Percentiles rank a stretch among this genome's conserved stretches.
These are phyloP conservation scores for Cetraspora pellucida DNA, from an alignment of 192 early-diverging fungal species.

Conservation along the genomic window DNA sequence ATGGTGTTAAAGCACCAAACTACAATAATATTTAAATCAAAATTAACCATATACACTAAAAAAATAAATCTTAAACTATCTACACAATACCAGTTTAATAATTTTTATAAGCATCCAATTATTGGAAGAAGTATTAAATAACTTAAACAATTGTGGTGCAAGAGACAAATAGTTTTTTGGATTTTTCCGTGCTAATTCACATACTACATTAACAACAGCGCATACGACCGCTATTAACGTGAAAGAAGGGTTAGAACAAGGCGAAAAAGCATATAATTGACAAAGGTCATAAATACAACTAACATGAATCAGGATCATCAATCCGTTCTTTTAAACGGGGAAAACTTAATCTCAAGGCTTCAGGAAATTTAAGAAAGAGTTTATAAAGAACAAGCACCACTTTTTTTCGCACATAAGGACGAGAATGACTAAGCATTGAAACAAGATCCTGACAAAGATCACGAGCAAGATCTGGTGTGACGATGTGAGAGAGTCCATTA, in stretches of 20 bases:
- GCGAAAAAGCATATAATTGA: neutral
- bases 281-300: neutral
- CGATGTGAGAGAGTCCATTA: constrained; percentile 89
- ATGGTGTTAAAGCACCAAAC: constrained; percentile 90
- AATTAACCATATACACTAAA: neutral
- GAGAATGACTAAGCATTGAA: constrained; percentile 88
- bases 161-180: constrained; percentile 92
- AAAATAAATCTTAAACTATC: neutral
- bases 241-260: constrained; percentile 18
- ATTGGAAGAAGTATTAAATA: constrained; percentile 87
- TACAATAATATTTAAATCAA: constrained; percentile 34
- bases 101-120: constrained; percentile 99
- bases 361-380: constrained; percentile 88
- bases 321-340: constrained; percentile 84
- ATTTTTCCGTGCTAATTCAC: constrained; percentile 91
- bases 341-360: constrained; percentile 79
- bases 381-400: constrained; percentile 87
- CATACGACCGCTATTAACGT: constrained; percentile 76
- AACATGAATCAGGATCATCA: constrained; percentile 90
- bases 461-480: constrained; percentile 87
- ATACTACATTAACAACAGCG: constrained; percentile 93
- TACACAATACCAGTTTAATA: constrained; percentile 80
- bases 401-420: constrained; percentile 91
- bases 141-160: constrained; percentile 90
- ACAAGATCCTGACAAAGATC: constrained; percentile 86